phyloP scores from a whole-genome alignment of 441 rosid genomes.

The Erodium moschatum region DNA sequence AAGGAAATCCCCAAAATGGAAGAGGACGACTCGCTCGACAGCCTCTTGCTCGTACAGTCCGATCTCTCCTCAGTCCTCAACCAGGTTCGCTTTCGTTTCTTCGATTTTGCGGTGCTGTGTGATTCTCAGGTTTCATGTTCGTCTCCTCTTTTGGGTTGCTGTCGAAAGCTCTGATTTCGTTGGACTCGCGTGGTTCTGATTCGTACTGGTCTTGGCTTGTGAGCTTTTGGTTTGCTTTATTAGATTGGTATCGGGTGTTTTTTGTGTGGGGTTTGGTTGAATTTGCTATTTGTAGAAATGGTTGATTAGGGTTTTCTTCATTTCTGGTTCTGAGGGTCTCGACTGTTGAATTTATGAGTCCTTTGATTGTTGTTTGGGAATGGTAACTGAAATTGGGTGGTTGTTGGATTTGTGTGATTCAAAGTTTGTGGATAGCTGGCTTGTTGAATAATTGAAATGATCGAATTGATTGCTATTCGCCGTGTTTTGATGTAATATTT shows the following conservation, averaged over 20 bases:
- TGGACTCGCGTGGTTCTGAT: neutral
- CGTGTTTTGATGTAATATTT: neutral
- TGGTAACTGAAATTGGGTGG: neutral
- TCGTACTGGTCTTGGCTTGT: neutral
- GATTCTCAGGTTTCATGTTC: neutral
- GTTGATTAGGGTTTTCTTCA: neutral
- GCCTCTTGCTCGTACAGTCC: conserved; percentile 58
- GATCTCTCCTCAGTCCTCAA: conserved; percentile 28
- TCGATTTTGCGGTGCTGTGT: neutral
- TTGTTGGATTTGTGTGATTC: neutral
- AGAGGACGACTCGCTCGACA: conserved; percentile 38
- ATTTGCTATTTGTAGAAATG: neutral
- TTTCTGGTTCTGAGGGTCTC: neutral
- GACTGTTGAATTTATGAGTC: neutral
- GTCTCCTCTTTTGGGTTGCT: too few relatives aligned
- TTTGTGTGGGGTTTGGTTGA: neutral
- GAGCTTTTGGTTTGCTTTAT: conserved; percentile 5
- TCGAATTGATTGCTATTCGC: neutral
- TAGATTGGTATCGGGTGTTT: too few relatives aligned
- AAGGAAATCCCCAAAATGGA: conserved; percentile 22
- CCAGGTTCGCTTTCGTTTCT: conserved; percentile 33
- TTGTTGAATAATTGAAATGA: neutral
- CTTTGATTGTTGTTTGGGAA: neutral
- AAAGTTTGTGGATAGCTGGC: neutral
- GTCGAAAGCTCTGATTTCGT: neutral